A percentile compares a stretch with the other conserved stretches of the same genome.
These are phyloP conservation scores for Phytophthora litchii DNA, from an alignment of 352 stramenopile genomes.

Conservation along the genomic window DNA sequence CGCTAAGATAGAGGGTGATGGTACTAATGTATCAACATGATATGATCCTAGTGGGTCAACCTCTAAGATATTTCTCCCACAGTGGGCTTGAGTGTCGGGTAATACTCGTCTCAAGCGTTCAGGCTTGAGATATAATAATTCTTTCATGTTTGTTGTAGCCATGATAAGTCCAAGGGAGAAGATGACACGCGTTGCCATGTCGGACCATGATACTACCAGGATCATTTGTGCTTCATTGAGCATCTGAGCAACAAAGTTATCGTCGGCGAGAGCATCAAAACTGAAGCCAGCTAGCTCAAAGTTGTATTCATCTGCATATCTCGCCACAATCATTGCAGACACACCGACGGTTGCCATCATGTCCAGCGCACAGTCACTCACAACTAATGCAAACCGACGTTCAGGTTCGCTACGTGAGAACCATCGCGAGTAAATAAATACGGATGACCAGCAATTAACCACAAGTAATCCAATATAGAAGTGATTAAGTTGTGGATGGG, in stretches of 20 bases:
- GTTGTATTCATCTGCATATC: slow-evolving; percentile 22
- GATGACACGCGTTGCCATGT: slow-evolving; percentile 21
- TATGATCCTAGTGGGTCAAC: not conserved
- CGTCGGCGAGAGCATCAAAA: slow-evolving; percentile 8
- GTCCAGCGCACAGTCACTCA: slow-evolving; percentile 31
- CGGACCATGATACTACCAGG: slow-evolving; percentile 32
- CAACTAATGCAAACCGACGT: slow-evolving; percentile 20
- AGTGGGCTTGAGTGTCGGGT: not conserved
- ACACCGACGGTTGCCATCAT: slow-evolving; percentile 32
- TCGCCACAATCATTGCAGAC: slow-evolving; percentile 11
- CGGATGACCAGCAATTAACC: slow-evolving; percentile 32
- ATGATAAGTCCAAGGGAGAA: slow-evolving; percentile 29
- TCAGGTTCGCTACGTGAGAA: slow-evolving; percentile 18
- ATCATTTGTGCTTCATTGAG: slow-evolving; percentile 34
- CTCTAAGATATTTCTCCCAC: not conserved
- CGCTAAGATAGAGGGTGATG: not conserved
- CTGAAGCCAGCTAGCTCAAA: not conserved
- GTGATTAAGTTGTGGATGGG: slow-evolving; percentile 29
- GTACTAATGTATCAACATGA: not conserved
- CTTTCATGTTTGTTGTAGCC: slow-evolving; percentile 25
- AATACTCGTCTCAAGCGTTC: not conserved
- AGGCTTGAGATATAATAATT: slow-evolving; percentile 6
- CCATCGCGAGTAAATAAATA: slow-evolving; percentile 25
- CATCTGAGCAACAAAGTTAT: slow-evolving; percentile 20
- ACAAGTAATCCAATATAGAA: slow-evolving; percentile 37